Evolutionary conservation across 2,329 filamentous ascomycete species (phyloP), one percentile per base, ranked within the genome.

Genomic region (Aureobasidium sp.): DNA sequence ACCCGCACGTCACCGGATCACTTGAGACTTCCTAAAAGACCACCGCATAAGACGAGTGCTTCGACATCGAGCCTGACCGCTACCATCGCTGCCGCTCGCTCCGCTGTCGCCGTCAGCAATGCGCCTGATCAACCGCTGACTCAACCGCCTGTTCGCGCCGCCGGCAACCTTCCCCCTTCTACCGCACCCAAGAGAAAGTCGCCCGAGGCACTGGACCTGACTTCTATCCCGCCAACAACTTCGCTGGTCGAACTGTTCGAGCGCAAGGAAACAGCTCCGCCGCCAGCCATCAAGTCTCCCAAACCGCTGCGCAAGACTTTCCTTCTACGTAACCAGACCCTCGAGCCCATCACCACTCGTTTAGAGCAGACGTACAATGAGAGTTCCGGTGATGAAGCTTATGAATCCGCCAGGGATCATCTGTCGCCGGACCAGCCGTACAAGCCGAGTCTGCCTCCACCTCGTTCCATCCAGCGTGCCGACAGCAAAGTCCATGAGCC

Each of bases 221-320:
- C 78, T 1, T 77, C 84, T 6, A 86, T 88, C 55, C 77, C 82
- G 27, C 80, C 87, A 0, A 87, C 87, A 0, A 84, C 79, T 3
- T 82, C 85, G 5, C 77, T 90, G 24, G 86, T 90, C 60, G 82
- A 82, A 43, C 80, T 89, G 75, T 90, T 90, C 66, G 88, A 92
- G 73, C 77, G 80, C 65, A 79, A 76, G 43, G 63, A 63, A 48
- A 59, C 65, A 47, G n/a, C 55, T 15, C 36, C 53, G 20, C 15
- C 17, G 27, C 44, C 53, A 29, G 37, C 24, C 24, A 64, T 69
- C 41, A 60, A 69, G 43, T 76, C 75, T 13, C 77, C 77, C 1
- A 79, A 78, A 65, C 77, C 78, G 9, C 41, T 71, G 15, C 63
- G 67, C 29, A 67, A 62, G 55, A 66, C 68, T 10, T 26, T 50